phyloP scores from a whole-genome alignment of 768 basidiomycete species.

The Kwoniella europaea region DNA sequence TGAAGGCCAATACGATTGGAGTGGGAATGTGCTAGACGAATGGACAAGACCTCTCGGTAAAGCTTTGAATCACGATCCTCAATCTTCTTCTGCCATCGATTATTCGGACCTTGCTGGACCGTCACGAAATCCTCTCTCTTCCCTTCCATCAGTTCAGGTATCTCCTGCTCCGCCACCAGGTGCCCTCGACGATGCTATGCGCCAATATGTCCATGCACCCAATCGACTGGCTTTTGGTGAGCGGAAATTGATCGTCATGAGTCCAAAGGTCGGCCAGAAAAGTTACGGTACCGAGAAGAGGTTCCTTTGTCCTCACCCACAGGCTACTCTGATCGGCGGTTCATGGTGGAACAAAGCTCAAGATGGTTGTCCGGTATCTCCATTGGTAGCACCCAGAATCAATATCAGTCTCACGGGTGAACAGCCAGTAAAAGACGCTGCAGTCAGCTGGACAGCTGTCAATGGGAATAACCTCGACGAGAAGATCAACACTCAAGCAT shows the following conservation, averaged over 20 bases:
- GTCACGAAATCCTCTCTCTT: constrained; percentile 5
- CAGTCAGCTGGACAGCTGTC: constrained; percentile 84
- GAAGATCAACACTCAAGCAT: constrained; percentile 34
- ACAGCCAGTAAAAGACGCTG: constrained; percentile 79
- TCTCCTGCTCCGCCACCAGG: constrained; percentile 12
- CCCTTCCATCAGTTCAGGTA: constrained; percentile 4
- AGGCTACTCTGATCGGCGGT: constrained; percentile 90
- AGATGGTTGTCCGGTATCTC: constrained; percentile 66
- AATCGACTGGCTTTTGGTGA: constrained; percentile 91
- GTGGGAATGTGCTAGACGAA: constrained; percentile 27
- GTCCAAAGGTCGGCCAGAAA: constrained; percentile 96
- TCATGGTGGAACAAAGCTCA: constrained; percentile 88
- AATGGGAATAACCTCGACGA: constrained; percentile 80
- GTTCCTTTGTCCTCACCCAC: constrained; percentile 91
- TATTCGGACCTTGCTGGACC: constrained; percentile 15
- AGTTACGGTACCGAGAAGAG: constrained; percentile 96
- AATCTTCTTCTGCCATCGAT: neutral
- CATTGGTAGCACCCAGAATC: constrained; percentile 66
- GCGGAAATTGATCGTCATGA: constrained; percentile 93
- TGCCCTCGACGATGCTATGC: constrained; percentile 22
- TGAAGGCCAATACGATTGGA: constrained; percentile 36
- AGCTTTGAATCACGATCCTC: constrained; percentile 11
- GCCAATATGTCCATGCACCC: constrained; percentile 76
- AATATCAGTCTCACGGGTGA: constrained; percentile 92
- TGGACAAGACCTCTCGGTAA: constrained; percentile 23